Conservation (phyloP, 2,329 filamentous ascomycete genomes). For the Fusarium heterosporum region DNA sequence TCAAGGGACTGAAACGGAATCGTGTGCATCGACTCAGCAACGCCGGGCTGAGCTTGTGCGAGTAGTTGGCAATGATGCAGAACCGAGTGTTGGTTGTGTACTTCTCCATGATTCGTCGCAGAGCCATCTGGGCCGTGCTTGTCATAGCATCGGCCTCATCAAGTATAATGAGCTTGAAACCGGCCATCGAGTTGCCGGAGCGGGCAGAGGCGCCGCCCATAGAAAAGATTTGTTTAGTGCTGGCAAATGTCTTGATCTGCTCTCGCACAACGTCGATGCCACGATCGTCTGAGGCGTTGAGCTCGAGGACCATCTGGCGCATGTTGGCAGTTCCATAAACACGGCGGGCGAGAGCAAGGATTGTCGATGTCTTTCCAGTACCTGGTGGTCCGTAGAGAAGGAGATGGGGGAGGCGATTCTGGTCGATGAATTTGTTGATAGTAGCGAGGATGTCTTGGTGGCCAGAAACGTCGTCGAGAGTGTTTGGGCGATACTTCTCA, state of each 20-base stretch:
- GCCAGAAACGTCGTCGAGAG: constrained; percentile 91
- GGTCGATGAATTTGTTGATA: constrained; percentile 97
- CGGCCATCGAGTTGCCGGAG: constrained; percentile 66
- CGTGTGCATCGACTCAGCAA: constrained; percentile 92
- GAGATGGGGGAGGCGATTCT: constrained; percentile 93
- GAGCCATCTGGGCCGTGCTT: constrained; percentile 96
- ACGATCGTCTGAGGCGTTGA: constrained; percentile 96
- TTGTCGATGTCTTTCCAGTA: constrained; percentile 97
- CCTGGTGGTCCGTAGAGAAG: constrained; percentile 96
- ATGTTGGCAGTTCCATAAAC: constrained; percentile 95
- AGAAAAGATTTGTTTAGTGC: constrained; percentile 95
- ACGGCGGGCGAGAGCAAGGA: constrained; percentile 88
- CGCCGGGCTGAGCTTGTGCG: constrained; percentile 95
- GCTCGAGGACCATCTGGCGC: constrained; percentile 97
- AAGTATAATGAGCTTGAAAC: constrained; percentile 95
- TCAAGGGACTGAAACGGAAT: constrained; percentile 94
- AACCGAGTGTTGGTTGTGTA: constrained; percentile 98
- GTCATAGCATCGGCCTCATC: constrained; percentile 99
- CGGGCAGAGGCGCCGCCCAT: constrained; percentile 66
- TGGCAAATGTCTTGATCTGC: constrained; percentile 99
- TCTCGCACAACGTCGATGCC: constrained; percentile 98
- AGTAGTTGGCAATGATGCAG: constrained; percentile 99
- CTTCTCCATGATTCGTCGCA: constrained; percentile 98
- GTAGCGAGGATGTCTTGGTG: constrained; percentile 98
- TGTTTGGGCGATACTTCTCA: constrained; percentile 93